Percentiles rank a stretch among this genome's conserved stretches.
Evolutionary conservation across 164 flowering plant species (phyloP).

Genomic region (Chimonanthus salicifolius): DNA sequence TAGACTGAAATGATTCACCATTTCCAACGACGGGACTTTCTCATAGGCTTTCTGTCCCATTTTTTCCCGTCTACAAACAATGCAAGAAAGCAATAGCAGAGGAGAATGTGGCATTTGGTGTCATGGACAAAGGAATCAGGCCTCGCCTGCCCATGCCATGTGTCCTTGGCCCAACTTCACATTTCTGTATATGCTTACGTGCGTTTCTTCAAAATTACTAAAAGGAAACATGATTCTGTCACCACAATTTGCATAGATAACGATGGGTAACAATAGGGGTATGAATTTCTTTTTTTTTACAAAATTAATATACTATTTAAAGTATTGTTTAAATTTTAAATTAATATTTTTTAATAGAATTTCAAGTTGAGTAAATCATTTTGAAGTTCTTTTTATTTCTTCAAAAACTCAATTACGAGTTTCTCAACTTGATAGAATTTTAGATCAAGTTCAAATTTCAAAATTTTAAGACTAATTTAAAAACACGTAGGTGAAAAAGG

Average conservation of each 20-base stretch:
- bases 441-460: no score
- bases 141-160: background rate
- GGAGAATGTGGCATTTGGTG: background rate
- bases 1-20: background rate
- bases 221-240: background rate
- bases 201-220: no score
- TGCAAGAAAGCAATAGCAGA: background rate
- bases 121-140: background rate
- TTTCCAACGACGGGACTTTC: background rate
- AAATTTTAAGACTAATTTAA: no score
- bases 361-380: no score
- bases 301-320: background rate
- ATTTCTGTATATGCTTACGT: background rate
- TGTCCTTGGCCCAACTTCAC: background rate
- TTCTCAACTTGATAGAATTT: no score
- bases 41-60: background rate
- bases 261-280: background rate
- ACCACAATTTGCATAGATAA: background rate
- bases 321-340: no score
- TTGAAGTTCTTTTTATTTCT: no score
- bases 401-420: no score
- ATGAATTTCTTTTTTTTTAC: background rate
- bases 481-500: no score
- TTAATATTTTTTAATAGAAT: no score
- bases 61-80: background rate